Evolutionary conservation across 768 basidiomycete genomes (phyloP), one percentile per base, ranked within the genome.

Genomic region (Dioszegia hungarica): DNA sequence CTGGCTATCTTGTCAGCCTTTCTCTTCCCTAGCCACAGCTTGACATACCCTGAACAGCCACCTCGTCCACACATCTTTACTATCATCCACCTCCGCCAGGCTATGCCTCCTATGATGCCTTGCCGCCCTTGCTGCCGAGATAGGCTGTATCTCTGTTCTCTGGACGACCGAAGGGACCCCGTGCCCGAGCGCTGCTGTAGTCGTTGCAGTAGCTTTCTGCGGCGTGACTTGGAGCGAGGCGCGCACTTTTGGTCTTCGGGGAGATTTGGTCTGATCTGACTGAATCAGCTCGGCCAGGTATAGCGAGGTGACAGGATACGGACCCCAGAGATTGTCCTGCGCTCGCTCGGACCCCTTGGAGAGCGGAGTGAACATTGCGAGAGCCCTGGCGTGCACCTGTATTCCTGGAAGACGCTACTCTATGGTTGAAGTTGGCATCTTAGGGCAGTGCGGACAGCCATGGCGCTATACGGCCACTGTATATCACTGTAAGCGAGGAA

Each of bases 351-450:
- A 68, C 29, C 73, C 73, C 54, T 68, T 73, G 11, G 64, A 68
- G 14, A 75, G 56, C n/a, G 73, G 73, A 19, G 71, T 73, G 61
- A 75, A 75, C 73, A 75, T 75, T 27, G 12, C 37, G n/a, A n/a
- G 17, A 14, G 33, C 20, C 20, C 43, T 24, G 20, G n/a, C n/a
- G n/a, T n/a, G n/a, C n/a, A n/a, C n/a, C n/a, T n/a, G n/a, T n/a
- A n/a, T n/a, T n/a, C n/a, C n/a, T n/a, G n/a, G n/a, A n/a, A n/a
- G n/a, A n/a, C n/a, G n/a, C n/a, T n/a, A n/a, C n/a, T n/a, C n/a
- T n/a, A n/a, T n/a, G n/a, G n/a, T n/a, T n/a, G n/a, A n/a, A n/a
- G n/a, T n/a, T n/a, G n/a, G n/a, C n/a, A n/a, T n/a, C n/a, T n/a
- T n/a, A n/a, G n/a, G n/a, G n/a, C n/a, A n/a, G n/a, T n/a, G n/a